Evolutionary conservation across 306 rosid species (phyloP).

Genomic region (Canavalia gladiata): DNA sequence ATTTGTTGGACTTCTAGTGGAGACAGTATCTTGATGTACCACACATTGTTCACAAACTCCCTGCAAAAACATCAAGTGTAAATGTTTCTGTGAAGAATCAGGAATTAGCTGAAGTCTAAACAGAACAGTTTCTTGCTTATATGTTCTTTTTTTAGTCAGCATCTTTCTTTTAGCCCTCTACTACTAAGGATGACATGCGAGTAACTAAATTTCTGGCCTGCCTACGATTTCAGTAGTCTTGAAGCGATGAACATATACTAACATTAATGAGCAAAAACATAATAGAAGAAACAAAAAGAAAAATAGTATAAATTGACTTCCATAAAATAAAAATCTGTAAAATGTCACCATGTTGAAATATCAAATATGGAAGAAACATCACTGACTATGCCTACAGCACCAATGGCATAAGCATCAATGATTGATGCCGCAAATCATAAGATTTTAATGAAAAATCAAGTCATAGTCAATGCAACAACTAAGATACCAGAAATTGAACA

Average conservation of each 20-base stretch:
- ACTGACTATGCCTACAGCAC: background rate
- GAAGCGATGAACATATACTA: background rate
- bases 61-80: conserved; percentile 49
- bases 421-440: conserved; percentile 4
- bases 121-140: background rate
- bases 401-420: background rate
- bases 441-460: conserved; percentile 4
- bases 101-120: background rate
- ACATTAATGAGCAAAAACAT: background rate
- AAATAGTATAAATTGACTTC: background rate
- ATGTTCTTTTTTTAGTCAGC: conserved; percentile 4
- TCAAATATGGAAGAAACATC: background rate
- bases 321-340: background rate
- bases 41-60: conserved; percentile 82
- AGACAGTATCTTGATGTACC: conserved; percentile 75
- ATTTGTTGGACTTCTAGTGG: conserved; percentile 72
- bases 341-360: background rate
- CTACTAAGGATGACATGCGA: background rate
- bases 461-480: conserved; percentile 6
- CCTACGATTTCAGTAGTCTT: background rate
- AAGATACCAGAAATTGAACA: conserved; percentile 14
- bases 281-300: background rate
- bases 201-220: conserved; percentile 4
- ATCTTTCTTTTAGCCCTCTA: background rate
- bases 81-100: conserved; percentile 30